Base-by-base conservation (phyloP, 2,329 filamentous ascomycete species). In the Trichoderma breve region DNA sequence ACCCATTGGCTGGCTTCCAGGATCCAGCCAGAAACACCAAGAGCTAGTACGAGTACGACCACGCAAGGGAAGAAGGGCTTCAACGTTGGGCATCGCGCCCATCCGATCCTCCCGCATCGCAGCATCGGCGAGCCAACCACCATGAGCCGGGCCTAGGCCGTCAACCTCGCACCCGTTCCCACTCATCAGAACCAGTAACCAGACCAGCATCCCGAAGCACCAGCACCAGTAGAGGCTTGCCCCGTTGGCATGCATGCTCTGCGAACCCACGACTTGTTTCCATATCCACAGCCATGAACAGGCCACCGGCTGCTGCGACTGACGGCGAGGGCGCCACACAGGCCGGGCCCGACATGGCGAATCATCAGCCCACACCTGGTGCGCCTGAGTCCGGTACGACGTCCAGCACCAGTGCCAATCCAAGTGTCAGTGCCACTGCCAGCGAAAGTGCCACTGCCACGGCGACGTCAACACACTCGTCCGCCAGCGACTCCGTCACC, bases 391-490 rank as follows among this genome's bases (percentile, higher is more conserved):
- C 73, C 64, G 68, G 68, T 34, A 68, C 66, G 51, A 71, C 69
- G 55, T 67, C 69, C 34, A 68, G 28, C 26, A 28, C 62, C 43
- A 53, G 61, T 64, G 61, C 61, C 61, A 51, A 60, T 60, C 57
- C 57, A 60, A 15, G 18, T 62, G 34, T 34, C 58, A 61, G 34
- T 43, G 34, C 15, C 58, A 61, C 24, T 43, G 34, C 15, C 58
- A 72, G 63, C 51, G 61, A 69, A 58, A 75, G 73, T 69, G 73
- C 77, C 64, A 76, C 74, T 36, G 74, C 76, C 66, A 76, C 47
- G 74, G 75, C 70, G 70, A 77, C 75, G 58, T 80, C 81, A 39
- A 82, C 77, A 74, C 79, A 79, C 62, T 82, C 82, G 5, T 82
- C 82, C 28, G 77, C 80, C 55, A 79, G 76, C 72, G 82, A 78